Evolutionary conservation across 495 filamentous ascomycete species (phyloP).

Genomic region (Aspergillus ellipticus): DNA sequence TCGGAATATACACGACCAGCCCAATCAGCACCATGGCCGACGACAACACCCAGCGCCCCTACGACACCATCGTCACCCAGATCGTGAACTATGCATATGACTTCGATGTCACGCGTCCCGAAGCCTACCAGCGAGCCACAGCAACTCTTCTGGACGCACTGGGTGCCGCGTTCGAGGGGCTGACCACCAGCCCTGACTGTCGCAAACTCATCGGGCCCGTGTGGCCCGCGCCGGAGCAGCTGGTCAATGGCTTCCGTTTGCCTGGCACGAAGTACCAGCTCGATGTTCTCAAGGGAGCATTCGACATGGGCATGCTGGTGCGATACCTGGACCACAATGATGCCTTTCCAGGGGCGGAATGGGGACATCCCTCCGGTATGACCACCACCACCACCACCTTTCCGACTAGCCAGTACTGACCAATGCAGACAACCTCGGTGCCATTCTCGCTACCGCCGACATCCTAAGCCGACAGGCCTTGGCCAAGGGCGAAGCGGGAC

Average conservation of each 20-base stretch:
- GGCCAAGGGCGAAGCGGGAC: background rate
- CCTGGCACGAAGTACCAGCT: constrained; percentile 31
- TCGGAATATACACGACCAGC: too few relatives aligned
- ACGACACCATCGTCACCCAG: constrained; percentile 15
- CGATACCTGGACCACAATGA: constrained; percentile 41
- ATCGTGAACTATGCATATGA: constrained; percentile 23
- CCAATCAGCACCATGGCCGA: too few relatives aligned
- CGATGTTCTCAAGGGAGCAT: constrained; percentile 36
- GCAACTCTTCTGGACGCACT: constrained; percentile 29
- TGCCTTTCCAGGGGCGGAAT: constrained; percentile 32
- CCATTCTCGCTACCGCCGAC: constrained; percentile 28
- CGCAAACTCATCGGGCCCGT: constrained; percentile 22
- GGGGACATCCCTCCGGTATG: constrained; percentile 38
- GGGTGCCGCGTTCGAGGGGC: constrained; percentile 28
- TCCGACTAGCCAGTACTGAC: too few relatives aligned
- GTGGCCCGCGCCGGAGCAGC: constrained; percentile 15
- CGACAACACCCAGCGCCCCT: too few relatives aligned
- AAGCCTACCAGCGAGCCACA: constrained; percentile 12
- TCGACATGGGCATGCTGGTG: constrained; percentile 35
- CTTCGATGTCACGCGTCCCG: constrained; percentile 5
- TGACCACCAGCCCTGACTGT: constrained; percentile 17
- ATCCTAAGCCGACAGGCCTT: constrained; percentile 14
- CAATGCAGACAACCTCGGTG: constrained; percentile 44
- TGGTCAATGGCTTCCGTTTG: constrained; percentile 37
- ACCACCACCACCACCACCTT: too few relatives aligned